These are phyloP conservation scores for Chaetoceros tenuissimus DNA, from an alignment of 108 stramenopile species.

Conservation along the genomic window DNA sequence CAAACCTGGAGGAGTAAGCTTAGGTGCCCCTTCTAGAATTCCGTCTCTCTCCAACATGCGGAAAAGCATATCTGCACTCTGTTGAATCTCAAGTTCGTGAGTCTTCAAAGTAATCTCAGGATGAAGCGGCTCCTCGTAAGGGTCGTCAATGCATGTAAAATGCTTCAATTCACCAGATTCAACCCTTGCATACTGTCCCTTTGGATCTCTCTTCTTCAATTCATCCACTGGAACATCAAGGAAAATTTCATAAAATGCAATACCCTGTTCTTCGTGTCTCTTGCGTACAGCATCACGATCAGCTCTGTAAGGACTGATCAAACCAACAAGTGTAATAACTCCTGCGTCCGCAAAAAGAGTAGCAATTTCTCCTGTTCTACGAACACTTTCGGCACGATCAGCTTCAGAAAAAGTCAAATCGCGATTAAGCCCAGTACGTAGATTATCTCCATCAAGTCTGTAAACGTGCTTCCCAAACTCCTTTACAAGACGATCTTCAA, in stretches of 20 bases:
- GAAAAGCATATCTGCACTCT: slow-evolving; percentile 86
- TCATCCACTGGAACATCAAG: slow-evolving; percentile 95
- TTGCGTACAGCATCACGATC: slow-evolving; percentile 90
- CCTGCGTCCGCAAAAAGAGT: slow-evolving; percentile 94
- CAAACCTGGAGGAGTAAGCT: slow-evolving; percentile 76
- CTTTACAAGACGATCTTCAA: slow-evolving; percentile 93
- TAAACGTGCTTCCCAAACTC: slow-evolving; percentile 94
- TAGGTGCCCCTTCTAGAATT: slow-evolving; percentile 89
- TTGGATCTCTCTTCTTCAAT: slow-evolving; percentile 80
- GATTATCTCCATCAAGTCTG: slow-evolving; percentile 95
- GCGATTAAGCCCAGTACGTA: slow-evolving; percentile 92
- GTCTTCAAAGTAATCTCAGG: slow-evolving; percentile 90
- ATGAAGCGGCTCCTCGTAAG: slow-evolving; percentile 89
- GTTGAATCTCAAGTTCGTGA: slow-evolving; percentile 86
- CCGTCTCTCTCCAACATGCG: slow-evolving; percentile 82
- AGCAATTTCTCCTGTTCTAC: slow-evolving; percentile 94
- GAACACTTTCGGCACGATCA: slow-evolving; percentile 93
- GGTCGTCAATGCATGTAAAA: slow-evolving; percentile 98
- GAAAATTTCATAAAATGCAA: slow-evolving; percentile 98
- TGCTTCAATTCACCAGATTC: slow-evolving; percentile 91
- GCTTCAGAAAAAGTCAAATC: slow-evolving; percentile 89
- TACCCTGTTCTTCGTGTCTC: slow-evolving; percentile 93
- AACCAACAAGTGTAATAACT: slow-evolving; percentile 92
- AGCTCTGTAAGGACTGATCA: slow-evolving; percentile 90
- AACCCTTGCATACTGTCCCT: slow-evolving; percentile 82